Evolutionary conservation across 352 stramenopile genomes (phyloP), one percentile per base, ranked within the genome.

Genomic region (Globisporangium lucens): DNA sequence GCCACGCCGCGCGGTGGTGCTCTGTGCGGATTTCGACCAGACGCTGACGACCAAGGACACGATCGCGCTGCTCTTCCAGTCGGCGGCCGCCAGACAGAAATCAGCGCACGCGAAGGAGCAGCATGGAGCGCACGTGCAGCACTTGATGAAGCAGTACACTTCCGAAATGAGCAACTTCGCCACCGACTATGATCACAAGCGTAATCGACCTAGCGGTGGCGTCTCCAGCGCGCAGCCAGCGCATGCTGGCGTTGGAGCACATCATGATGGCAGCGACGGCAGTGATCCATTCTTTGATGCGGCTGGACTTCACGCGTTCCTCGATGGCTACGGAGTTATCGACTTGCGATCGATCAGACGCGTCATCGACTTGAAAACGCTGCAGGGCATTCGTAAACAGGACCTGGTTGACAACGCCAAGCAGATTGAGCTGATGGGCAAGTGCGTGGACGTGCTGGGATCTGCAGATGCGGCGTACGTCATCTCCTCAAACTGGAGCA

Each of bases 21-120:
- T 91, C 1, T 92, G 84, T 56, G 68, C 71, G 3, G 86, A 94
- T 64, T 94, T 94, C 70, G 86, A 94, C 59, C 71, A 91, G 69
- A 94, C 83, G 33, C 78, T 91, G 51, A 90, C 82, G 56, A 59
- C 61, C 22, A 70, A 53, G 15, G 86, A 94, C 66, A 91, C 86
- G 22, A 86, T 80, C 33, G 63, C 67, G 9, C 59, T 91, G 52
- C 77, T 91, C 13, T 89, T 91, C 49, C 60, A 82, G 22, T 62
- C 79, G 1, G 71, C 76, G 0, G 46, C 27, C 3, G 27, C 51
- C 10, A 53, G 65, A 9, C 63, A 63, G 22, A 13, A 20, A 3
- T 55, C 41, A 2, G 22, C 27, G 7, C 24, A 46, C 0, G 56
- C 62, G 24, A 29, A 24, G 20, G 56, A 24, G 22, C 10, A 46